Conservation (phyloP, 176 grass and related monocot species). For the Carex parvula region DNA sequence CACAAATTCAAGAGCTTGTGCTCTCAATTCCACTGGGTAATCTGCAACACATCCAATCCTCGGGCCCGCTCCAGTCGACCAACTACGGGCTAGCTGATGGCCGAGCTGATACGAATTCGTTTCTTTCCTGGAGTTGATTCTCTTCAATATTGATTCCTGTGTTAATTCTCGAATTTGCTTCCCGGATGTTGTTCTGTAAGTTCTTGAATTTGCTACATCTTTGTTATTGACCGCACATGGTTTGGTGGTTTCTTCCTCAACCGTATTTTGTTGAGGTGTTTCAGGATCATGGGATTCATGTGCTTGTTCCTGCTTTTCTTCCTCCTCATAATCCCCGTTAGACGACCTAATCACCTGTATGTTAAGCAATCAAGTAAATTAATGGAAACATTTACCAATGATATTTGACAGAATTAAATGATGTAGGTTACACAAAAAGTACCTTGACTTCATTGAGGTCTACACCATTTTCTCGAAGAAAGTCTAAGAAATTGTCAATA, state of each 20-base stretch:
- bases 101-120: constrained; percentile 62
- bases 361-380: constrained; percentile 28
- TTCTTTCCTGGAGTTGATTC: constrained; percentile 60
- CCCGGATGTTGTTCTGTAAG: constrained; percentile 37
- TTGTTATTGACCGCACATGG: neutral
- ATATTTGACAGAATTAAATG: neutral
- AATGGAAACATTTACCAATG: neutral
- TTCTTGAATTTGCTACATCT: neutral
- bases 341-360: constrained; percentile 32
- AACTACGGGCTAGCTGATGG: constrained; percentile 39
- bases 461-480: constrained; percentile 49
- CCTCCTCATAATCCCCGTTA: constrained; percentile 28
- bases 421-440: neutral
- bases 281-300: neutral
- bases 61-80: constrained; percentile 63
- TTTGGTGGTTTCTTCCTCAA: constrained; percentile 15
- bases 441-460: constrained; percentile 48
- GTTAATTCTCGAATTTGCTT: constrained; percentile 23
- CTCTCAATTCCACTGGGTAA: constrained; percentile 56
- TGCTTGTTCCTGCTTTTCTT: constrained; percentile 25
- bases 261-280: constrained; percentile 29
- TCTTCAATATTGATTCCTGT: constrained; percentile 43
- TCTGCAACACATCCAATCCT: constrained; percentile 69
- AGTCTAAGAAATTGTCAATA: constrained; percentile 60
- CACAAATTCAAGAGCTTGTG: constrained; percentile 55